A percentile compares a stretch with the other conserved stretches of the same genome.
phyloP scores from a whole-genome alignment of 2,329 filamentous ascomycete genomes.

The Fusarium dlaminii region DNA sequence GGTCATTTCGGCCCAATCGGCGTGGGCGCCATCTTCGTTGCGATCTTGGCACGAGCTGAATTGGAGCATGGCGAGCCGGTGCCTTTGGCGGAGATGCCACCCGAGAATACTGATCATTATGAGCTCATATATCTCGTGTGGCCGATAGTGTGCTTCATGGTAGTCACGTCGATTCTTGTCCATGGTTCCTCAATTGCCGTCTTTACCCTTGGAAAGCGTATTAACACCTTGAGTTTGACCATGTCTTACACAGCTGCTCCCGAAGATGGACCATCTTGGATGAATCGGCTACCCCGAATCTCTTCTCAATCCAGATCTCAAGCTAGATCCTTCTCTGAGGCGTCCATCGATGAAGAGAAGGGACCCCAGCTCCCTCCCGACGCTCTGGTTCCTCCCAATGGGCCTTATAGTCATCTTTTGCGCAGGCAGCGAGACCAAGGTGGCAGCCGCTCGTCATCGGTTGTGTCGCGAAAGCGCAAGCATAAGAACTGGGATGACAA shows the following conservation, averaged over 20 bases:
- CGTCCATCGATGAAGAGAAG: slow-evolving; percentile 73
- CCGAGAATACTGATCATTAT: slow-evolving; percentile 65
- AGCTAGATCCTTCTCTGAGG: slow-evolving; percentile 84
- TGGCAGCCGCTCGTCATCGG: slow-evolving; percentile 67
- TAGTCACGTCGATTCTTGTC: slow-evolving; percentile 92
- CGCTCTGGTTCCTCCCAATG: slow-evolving; percentile 75
- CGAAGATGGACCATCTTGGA: slow-evolving; percentile 91
- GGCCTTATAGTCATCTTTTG: slow-evolving; percentile 66
- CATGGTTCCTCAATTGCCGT: slow-evolving; percentile 98
- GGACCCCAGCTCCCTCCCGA: slow-evolving; percentile 71
- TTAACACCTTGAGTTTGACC: slow-evolving; percentile 94
- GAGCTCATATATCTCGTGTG: slow-evolving; percentile 87
- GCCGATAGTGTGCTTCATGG: slow-evolving; percentile 94
- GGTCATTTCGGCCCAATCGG: slow-evolving; percentile 98
- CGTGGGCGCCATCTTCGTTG: slow-evolving; percentile 94
- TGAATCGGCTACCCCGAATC: slow-evolving; percentile 85
- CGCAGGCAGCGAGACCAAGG: slow-evolving; percentile 85
- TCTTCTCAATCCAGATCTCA: slow-evolving; percentile 78
- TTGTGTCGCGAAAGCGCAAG: slow-evolving; percentile 69
- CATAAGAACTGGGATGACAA: slow-evolving; percentile 75
- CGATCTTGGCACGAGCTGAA: slow-evolving; percentile 92
- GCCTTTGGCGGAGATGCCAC: slow-evolving; percentile 72
- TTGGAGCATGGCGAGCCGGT: slow-evolving; percentile 80
- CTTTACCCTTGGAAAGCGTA: slow-evolving; percentile 96
- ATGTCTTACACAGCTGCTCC: slow-evolving; percentile 94